Conservation (phyloP, 257 asterid species). For the Handroanthus guayacan region DNA sequence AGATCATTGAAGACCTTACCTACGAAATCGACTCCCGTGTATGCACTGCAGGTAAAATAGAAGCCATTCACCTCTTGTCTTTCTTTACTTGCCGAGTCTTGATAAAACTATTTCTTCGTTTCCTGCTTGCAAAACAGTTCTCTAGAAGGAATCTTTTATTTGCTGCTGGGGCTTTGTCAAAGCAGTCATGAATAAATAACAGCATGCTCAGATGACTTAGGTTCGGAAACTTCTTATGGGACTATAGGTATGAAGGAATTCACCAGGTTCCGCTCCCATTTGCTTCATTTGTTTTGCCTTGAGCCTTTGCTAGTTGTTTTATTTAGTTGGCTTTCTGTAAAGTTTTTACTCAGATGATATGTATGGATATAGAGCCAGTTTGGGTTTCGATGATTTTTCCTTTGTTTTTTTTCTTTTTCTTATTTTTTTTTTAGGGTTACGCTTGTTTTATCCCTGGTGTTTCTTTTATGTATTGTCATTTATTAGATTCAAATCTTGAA, state of each 20-base stretch:
- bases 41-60: constrained; percentile 45
- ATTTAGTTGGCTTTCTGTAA: background rate
- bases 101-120: background rate
- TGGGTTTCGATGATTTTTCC: no score
- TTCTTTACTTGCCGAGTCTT: constrained; percentile 4
- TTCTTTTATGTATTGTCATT: no score
- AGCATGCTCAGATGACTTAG: background rate
- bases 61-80: constrained; percentile 2
- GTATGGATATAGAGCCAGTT: constrained; percentile 20
- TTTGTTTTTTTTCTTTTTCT: background rate
- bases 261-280: background rate
- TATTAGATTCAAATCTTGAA: no score
- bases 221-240: background rate
- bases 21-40: constrained; percentile 54
- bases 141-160: constrained; percentile 50
- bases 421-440: background rate
- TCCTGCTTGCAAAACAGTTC: constrained; percentile 38
- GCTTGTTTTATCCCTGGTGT: no score
- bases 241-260: background rate
- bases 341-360: background rate
- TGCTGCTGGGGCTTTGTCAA: constrained; percentile 55
- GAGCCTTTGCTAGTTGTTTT: background rate
- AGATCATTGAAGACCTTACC: constrained; percentile 80
- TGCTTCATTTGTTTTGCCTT: background rate
- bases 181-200: constrained; percentile 29